Evolutionary conservation across 495 filamentous ascomycete species (phyloP).

Genomic region (Tuber magnatum): DNA sequence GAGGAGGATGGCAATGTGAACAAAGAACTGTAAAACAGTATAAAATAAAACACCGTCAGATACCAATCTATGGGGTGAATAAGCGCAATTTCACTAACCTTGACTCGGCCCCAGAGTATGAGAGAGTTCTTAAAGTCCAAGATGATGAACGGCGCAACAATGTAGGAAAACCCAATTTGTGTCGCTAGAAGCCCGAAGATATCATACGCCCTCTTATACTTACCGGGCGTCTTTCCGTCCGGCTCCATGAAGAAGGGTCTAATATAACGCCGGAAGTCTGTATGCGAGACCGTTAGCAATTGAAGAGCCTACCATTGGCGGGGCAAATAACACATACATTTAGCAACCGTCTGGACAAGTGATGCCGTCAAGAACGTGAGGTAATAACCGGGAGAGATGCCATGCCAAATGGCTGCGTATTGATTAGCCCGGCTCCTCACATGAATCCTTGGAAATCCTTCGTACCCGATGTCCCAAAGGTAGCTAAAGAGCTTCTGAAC

Average conservation of each 20-base stretch:
- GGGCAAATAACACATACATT: constrained; percentile 55
- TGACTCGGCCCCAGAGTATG: constrained; percentile 65
- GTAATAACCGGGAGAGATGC: constrained; percentile 96
- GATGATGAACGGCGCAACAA: constrained; percentile 73
- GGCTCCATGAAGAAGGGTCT: constrained; percentile 87
- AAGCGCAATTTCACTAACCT: constrained; percentile 11
- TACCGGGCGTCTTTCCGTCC: constrained; percentile 56
- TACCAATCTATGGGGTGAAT: neutral
- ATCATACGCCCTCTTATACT: constrained; percentile 81
- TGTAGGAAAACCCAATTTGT: constrained; percentile 75
- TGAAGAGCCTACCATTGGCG: neutral
- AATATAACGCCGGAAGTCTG: constrained; percentile 79
- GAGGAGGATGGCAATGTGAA: constrained; percentile 56
- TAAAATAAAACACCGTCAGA: neutral
- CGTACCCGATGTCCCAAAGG: constrained; percentile 61
- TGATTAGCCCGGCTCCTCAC: neutral
- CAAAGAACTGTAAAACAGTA: constrained; percentile 64
- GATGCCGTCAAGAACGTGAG: constrained; percentile 79
- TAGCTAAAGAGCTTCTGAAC: constrained; percentile 88
- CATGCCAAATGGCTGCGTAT: constrained; percentile 77
- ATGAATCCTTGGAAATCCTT: neutral
- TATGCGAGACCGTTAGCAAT: constrained; percentile 4
- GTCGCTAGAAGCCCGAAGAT: constrained; percentile 69
- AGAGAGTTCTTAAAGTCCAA: constrained; percentile 61
- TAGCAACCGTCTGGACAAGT: constrained; percentile 85